These are phyloP conservation scores for Suhomyces sp. DNA, from an alignment of 805 yeast species.

Conservation along the genomic window DNA sequence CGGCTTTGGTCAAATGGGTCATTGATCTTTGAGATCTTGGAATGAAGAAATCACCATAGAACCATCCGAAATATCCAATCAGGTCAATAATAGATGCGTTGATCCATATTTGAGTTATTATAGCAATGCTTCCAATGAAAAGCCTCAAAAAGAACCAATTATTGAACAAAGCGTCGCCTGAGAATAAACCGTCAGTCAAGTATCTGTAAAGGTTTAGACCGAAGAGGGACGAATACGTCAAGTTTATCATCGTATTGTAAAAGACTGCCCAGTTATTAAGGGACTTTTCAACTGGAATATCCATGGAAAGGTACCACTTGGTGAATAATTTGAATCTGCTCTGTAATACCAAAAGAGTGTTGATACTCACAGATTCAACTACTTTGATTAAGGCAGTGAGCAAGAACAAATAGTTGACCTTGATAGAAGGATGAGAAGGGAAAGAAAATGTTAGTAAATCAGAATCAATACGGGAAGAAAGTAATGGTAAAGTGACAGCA, in stretches of 20 bases:
- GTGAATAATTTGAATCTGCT: constrained; percentile 63
- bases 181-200: constrained; percentile 13
- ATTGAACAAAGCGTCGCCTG: constrained; percentile 12
- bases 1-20: constrained; percentile 63
- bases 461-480: background rate
- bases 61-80: constrained; percentile 86
- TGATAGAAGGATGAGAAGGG: constrained; percentile 17
- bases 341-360: constrained; percentile 54
- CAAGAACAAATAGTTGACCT: constrained; percentile 29
- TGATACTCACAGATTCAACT: constrained; percentile 49
- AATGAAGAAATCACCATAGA: constrained; percentile 80
- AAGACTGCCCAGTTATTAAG: constrained; percentile 71
- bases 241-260: constrained; percentile 48
- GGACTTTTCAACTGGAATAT: constrained; percentile 61
- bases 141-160: constrained; percentile 49
- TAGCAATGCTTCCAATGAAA: constrained; percentile 57
- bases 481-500: constrained; percentile 40
- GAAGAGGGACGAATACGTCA: constrained; percentile 56
- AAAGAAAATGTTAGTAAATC: constrained; percentile 17
- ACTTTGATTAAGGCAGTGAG: constrained; percentile 48
- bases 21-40: constrained; percentile 44
- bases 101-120: constrained; percentile 65
- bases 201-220: constrained; percentile 32
- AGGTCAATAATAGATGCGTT: constrained; percentile 64
- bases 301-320: constrained; percentile 58